Evolutionary conservation across 2,329 filamentous ascomycete genomes (phyloP), one percentile per base, ranked within the genome.

Genomic region (Curvularia sp.): DNA sequence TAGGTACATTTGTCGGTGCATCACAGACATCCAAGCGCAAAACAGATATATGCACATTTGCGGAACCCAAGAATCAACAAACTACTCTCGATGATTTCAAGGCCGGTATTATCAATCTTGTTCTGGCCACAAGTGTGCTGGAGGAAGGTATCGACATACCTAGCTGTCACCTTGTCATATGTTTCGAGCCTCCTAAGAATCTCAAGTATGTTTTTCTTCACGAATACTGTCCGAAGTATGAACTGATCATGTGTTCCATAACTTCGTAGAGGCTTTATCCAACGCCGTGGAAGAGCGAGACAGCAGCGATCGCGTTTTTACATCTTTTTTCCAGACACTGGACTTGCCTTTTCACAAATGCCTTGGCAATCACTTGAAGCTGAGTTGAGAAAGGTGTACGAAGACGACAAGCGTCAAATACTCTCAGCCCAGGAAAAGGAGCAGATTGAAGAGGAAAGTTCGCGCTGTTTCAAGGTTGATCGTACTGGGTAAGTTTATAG

Each of bases 341-440:
- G 57, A 12, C 54, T 3, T 66, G 74, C 32, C 69, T 80, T 41
- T 54, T 66, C 25, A 63, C 63, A 81, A 1, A 65, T 74, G 2
- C 80, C 84, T 25, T 96, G 91, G 89, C 79, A 86, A 25, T 69
- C 73, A 0, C 80, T 95, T 15, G 94, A 97, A 71, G 74, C 81
- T 3, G 80, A 86, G n/a, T 93, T 97, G 89, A 90, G 87, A 65
- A 72, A 77, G 46, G 82, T 83, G 0, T 96, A 92, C 67, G 83
- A 88, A 60, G 83, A 91, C 43, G 86, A 92, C 5, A 74, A 83
- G 59, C 81, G 88, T 21, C 75, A 83, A 49, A 70, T 83, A 0
- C 68, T 81, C 19, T 70, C 80, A 13, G 73, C 86, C 0, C 70
- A 79, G 36, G 67, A 77, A 2, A 72, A 85, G 0, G 74, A 81